Evolutionary conservation across 768 basidiomycete genomes (phyloP), one percentile per base, ranked within the genome.

Genomic region (Pilatotrama ljubarskyi): DNA sequence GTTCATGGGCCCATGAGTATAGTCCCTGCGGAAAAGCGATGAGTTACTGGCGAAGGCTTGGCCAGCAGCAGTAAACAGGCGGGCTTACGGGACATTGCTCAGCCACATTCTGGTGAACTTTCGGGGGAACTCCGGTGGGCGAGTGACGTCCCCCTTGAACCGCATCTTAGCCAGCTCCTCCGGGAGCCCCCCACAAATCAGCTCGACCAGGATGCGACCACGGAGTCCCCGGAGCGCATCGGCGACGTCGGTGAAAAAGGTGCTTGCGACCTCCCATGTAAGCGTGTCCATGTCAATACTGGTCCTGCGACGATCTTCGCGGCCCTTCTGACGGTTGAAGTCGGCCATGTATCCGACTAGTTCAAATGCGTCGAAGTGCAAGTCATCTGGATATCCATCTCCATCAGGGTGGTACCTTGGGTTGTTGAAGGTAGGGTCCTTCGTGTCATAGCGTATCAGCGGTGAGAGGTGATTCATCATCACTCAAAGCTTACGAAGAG

Each of bases 61-160:
- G 26, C 3, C 10, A 3, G 5, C 10, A 36, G 25, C 29, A 7
- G 32, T 24, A 25, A 40, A 10, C n/a, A n/a, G n/a, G n/a, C n/a
- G n/a, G n/a, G n/a, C 17, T 25, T 36, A 75, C 73, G 74, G 73
- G 32, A 73, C 67, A 44, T 74, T 77, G 54, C 70, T 73, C 46
- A 76, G 46, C 68, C 73, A 77, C 44, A 74, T 73, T 17, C 74
- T 55, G 3, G 70, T 75, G 51, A 66, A 76, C 25, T 65, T 60
- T 26, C 61, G 67, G 1, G 74, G 74, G 50, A 76, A 75, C 3
- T 55, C 17, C 4, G 60, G 38, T 2, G 73, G 73, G 14, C 72
- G 64, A 9, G 49, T 59, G 25, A 32, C 14, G 43, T 72, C 72
- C 10, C 66, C 67, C 11, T 65, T 64, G 10, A 67, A 52, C 25